These are phyloP conservation scores for Blepharisma japonicum DNA, from an alignment of 73 alveolate species.

Conservation along the genomic window DNA sequence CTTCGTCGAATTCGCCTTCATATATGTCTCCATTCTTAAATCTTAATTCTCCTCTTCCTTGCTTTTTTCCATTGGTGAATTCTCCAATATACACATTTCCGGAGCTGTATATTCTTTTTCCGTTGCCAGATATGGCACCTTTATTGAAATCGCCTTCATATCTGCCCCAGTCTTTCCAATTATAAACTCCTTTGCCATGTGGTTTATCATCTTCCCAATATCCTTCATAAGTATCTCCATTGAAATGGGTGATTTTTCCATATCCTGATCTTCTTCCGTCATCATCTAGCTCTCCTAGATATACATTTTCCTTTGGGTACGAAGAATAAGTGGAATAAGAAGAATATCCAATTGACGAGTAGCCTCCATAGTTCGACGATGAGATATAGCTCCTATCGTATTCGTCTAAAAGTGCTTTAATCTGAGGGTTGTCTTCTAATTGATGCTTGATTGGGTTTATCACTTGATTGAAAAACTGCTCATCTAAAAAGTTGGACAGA, in stretches of 20 bases:
- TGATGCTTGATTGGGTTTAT: background rate
- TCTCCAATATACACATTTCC: constrained; percentile 37
- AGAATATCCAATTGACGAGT: no score
- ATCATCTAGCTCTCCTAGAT: constrained; percentile 49
- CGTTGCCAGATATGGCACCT: constrained; percentile 53
- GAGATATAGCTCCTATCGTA: background rate
- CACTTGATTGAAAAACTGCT: background rate
- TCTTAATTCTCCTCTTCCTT: constrained; percentile 42
- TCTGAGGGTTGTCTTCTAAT: background rate
- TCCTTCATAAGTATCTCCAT: constrained; percentile 90
- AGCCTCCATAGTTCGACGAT: background rate
- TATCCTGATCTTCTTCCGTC: constrained; percentile 56
- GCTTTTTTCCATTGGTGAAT: constrained; percentile 28
- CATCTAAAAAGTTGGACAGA: background rate
- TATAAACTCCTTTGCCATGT: constrained; percentile 87
- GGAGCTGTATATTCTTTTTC: constrained; percentile 18
- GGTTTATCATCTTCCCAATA: constrained; percentile 81
- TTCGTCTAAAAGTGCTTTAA: background rate
- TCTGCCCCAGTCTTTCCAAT: constrained; percentile 72
- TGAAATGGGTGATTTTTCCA: constrained; percentile 55
- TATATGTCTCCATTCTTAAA: constrained; percentile 26
- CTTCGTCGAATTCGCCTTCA: constrained; percentile 39
- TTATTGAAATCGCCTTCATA: constrained; percentile 85
- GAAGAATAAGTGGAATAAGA: background rate
- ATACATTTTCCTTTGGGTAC: background rate